Evolutionary conservation across 768 basidiomycete genomes (phyloP), one percentile per base, ranked within the genome.

Genomic region (Boletus reticulatus): DNA sequence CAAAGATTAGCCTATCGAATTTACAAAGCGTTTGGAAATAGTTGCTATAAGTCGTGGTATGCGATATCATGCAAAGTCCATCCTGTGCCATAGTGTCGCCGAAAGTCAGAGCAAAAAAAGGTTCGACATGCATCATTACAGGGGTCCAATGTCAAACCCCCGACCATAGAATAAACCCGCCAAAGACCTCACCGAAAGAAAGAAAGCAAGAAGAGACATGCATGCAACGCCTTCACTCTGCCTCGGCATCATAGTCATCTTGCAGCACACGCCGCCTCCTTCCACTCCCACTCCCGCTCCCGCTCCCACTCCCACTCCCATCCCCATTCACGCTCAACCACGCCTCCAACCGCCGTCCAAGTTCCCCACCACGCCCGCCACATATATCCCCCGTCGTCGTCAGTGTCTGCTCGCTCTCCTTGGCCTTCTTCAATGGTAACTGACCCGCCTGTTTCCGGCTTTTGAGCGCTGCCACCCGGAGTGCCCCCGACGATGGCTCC

Each of bases 321-420:
- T 68, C 56, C 50, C 60, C 70, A 13, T 67, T 58, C 20, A 79
- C 77, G 8, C 77, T 80, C 61, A 91, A 73, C 85, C 88, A 88
- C 41, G 85, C 88, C 71, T 92, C 89, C 51, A 92, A 72, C 52
- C 89, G 72, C 50, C 87, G 72, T 39, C 89, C 89, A 8, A 92
- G 73, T 74, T 91, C 89, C 10, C 88, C 88, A 0, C 89, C 89
- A 17, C 86, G 78, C 36, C 89, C 89, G 38, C 89, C 89, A 69
- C 89, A 89, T 27, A 85, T 80, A 67, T 91, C 89, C 0, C 89
- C 89, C 37, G 82, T 85, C 50, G 78, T 83, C 54, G 84, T 80
- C 67, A 92, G 70, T 75, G 84, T 82, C 74, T 84, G 82, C 71
- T 89, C 88, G 67, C 78, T 80, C 70, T 87, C 84, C 69, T 79